These are phyloP conservation scores for Vitis labrusca DNA, from an alignment of 164 flowering plant species.

Conservation along the genomic window DNA sequence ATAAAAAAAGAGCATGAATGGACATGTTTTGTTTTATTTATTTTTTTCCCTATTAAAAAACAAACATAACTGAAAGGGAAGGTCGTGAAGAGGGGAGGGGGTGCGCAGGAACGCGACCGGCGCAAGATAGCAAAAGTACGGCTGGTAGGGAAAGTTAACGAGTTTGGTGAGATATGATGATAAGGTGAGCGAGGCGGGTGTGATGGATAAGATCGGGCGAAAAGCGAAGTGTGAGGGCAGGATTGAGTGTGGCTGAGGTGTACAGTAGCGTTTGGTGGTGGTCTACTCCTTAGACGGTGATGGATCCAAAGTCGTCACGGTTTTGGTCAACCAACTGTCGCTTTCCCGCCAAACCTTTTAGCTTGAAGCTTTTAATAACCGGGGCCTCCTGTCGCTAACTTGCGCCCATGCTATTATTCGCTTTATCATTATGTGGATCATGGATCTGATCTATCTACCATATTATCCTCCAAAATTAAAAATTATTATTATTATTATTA, in stretches of 20 bases:
- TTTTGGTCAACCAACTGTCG: constrained; percentile 13
- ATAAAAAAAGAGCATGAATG: no score
- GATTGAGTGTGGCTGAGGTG: constrained; percentile 2
- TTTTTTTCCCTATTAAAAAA: no score
- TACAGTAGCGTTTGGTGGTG: constrained; percentile 8
- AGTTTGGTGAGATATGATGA: constrained; percentile 17
- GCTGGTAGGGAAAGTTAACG: constrained; percentile 18
- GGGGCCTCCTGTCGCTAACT: background rate
- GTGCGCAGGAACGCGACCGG: constrained; percentile 1
- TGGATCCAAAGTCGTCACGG: constrained; percentile 6
- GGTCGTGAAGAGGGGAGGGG: background rate
- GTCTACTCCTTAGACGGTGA: constrained; percentile 5
- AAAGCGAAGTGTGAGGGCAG: background rate
- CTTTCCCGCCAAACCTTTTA: background rate
- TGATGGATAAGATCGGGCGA: background rate
- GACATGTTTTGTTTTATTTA: no score
- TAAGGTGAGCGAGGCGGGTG: constrained; percentile 21
- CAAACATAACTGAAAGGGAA: no score
- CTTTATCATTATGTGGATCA: background rate
- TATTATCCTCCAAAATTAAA: no score
- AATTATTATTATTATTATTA: no score
- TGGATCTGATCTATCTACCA: background rate
- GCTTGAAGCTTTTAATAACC: no score
- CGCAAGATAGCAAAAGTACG: constrained; percentile 10
- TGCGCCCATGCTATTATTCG: background rate